Evolutionary conservation across 2,329 filamentous ascomycete genomes (phyloP), one percentile per base, ranked within the genome.

Genomic region (Dryadomyces sulphureus): DNA sequence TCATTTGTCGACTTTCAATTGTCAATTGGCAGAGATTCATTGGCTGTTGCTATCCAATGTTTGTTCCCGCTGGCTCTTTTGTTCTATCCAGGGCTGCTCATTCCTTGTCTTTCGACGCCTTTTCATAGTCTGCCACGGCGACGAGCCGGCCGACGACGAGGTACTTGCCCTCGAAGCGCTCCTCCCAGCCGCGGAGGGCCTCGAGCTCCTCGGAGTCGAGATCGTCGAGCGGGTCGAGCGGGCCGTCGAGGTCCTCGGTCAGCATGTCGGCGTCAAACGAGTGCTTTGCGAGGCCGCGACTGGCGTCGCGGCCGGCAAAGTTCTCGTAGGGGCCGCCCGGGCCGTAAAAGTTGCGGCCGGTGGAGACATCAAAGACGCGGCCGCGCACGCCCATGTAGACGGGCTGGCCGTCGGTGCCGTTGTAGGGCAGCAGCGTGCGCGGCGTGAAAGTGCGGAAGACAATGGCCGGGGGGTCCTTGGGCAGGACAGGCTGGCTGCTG

Each of bases 201-300:
- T 94, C 89, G 65, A 84, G 66, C 69, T 94, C 81, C 48, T 90
- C 87, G 1, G 60, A 62, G 6, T 77, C 78, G 50, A 96, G 63
- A 48, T 81, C 85, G 44, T 77, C 71, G 38, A 94, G 69, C 45
- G 72, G 77, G 60, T 94, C 88, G 51, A 95, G 67, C 39, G 87
- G 86, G 0, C 77, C 90, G 48, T 92, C 77, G 46, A 96, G 66
- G 62, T 95, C 84, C 69, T 90, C 79, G 17, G 92, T 96, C 65
- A 96, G 67, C 88, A 96, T 94, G 7, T 89, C 84, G 69, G 85
- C 78, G 60, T 95, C 92, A 62, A 98, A 96, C 66, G 86, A 94
- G 49, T 89, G 86, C 62, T 77, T 85, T 1, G 92, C 90, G 49
- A 98, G 67, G 1, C 92, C 92, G 45, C 90, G 75, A 53, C 77